A percentile compares a stretch with the other conserved stretches of the same genome.
Conservation (phyloP, 2,329 filamentous ascomycete genomes). For the Nothophoma quercina region DNA sequence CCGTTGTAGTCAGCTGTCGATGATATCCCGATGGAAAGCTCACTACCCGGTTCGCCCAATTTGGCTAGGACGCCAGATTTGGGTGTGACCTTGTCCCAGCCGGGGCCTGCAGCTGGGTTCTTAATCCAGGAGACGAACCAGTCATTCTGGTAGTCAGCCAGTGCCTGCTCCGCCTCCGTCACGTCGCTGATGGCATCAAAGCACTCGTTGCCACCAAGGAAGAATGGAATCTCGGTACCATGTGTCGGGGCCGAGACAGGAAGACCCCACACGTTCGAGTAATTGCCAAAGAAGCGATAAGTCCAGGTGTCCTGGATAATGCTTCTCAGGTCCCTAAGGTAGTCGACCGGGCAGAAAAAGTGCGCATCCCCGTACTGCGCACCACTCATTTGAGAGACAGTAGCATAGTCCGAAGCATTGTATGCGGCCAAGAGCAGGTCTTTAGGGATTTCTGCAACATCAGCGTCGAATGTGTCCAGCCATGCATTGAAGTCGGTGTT, state of each 20-base stretch:
- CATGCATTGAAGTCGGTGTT: constrained; percentile 51
- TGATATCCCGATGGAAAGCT: constrained; percentile 39
- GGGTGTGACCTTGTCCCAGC: constrained; percentile 49
- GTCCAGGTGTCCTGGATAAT: constrained; percentile 51
- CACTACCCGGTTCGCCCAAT: constrained; percentile 48
- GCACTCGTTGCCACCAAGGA: constrained; percentile 56
- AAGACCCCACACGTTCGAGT: constrained; percentile 49
- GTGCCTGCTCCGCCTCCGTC: constrained; percentile 50
- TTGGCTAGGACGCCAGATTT: constrained; percentile 41
- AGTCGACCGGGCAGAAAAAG: constrained; percentile 52
- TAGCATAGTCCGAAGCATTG: constrained; percentile 46
- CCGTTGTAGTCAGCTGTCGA: constrained; percentile 45
- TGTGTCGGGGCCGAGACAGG: constrained; percentile 49
- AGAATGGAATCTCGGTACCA: constrained; percentile 56
- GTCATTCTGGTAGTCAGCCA: constrained; percentile 53
- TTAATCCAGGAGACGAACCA: constrained; percentile 58
- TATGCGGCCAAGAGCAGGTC: constrained; percentile 45
- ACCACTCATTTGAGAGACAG: constrained; percentile 53
- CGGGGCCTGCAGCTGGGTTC: constrained; percentile 53
- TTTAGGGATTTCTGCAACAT: constrained; percentile 50
- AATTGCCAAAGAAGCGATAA: constrained; percentile 55
- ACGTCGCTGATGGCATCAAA: constrained; percentile 47
- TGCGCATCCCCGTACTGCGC: constrained; percentile 55
- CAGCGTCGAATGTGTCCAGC: constrained; percentile 56
- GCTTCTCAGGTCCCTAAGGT: constrained; percentile 52